Evolutionary conservation across 2,329 filamentous ascomycete species (phyloP), one percentile per base, ranked within the genome.

Genomic region (Aplosporella prunicola): DNA sequence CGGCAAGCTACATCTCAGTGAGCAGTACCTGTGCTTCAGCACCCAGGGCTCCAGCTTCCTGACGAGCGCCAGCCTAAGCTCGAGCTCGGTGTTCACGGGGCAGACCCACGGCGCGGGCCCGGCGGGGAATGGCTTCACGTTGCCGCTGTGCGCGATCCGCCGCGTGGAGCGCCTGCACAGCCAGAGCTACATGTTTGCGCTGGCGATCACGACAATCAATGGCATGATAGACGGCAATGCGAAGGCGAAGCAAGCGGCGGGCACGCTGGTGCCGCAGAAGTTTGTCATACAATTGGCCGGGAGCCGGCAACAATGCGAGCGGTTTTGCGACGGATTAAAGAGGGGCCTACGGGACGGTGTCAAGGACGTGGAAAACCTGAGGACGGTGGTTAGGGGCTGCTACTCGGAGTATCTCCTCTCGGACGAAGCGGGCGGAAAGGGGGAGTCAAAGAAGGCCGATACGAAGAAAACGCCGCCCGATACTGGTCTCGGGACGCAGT

Each of bases 201-300:
- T 98, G 32, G 82, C 88, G 9, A 83, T 98, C 51, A 95, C 88
- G 4, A 94, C 89, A 1, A 96, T 89, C 86, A 96, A 95, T 44
- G 74, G 74, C 18, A 63, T 68, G 10, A 43, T 65, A 43, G 48
- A 64, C 51, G 43, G 61, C 35, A 63, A 62, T 46, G 45, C 54
- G 34, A 60, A 54, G 43, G 66, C 72, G 52, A 71, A 75, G 27
- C 45, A 39, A 41, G 44, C 33, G 9, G 45, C 42, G 33, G 63
- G 65, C 11, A 59, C 67, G 18, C 77, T 76, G 44, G 70, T 76
- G 37, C 82, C 87, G 45, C 91, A 95, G 56, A 83, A 87, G 52
- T 82, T 98, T 47, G 94, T 87, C 1, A 75, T 98, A 43, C 85
- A 94, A 60, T 77, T 98, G 32, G 85, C 86, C 18, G 89, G 88